Evolutionary conservation across 352 stramenopile species (phyloP).

Genomic region (Blastocystis sp.): DNA sequence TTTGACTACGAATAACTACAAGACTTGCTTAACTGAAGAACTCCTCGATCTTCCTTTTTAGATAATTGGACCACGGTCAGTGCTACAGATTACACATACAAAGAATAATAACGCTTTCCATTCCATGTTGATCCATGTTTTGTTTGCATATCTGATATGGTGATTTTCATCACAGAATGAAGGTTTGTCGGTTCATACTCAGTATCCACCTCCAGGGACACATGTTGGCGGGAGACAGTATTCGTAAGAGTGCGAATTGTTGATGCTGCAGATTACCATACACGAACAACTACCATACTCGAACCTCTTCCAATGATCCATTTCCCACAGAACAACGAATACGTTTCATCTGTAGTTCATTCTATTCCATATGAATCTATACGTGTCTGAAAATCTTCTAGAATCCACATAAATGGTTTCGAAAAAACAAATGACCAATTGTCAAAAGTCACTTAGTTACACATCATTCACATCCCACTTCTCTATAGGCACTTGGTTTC

Average conservation of each 20-base stretch:
- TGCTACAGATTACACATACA: background rate
- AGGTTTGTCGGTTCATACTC: background rate
- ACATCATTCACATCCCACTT: conserved; percentile 14
- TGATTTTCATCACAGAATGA: background rate
- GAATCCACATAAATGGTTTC: conserved; percentile 6
- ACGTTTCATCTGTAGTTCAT: background rate
- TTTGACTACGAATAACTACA: conserved; percentile 4
- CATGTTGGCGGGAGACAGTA: conserved; percentile 21
- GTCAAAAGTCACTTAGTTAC: background rate
- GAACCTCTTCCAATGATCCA: conserved; percentile 27
- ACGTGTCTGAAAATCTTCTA: background rate
- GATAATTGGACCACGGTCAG: background rate
- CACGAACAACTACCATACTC: background rate
- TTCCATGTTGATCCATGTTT: conserved; percentile 51
- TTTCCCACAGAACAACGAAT: conserved; percentile 32
- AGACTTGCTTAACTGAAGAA: background rate
- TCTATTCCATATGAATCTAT: background rate
- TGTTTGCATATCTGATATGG: background rate
- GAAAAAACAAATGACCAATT: background rate
- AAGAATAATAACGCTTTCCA: background rate
- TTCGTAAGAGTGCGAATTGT: background rate
- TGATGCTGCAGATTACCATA: background rate
- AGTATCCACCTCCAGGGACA: background rate
- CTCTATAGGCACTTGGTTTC: background rate
- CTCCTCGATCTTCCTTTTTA: background rate